Conservation (phyloP, 2,329 filamentous ascomycete genomes). For the Immersiporthe knoxdaviesiana region DNA sequence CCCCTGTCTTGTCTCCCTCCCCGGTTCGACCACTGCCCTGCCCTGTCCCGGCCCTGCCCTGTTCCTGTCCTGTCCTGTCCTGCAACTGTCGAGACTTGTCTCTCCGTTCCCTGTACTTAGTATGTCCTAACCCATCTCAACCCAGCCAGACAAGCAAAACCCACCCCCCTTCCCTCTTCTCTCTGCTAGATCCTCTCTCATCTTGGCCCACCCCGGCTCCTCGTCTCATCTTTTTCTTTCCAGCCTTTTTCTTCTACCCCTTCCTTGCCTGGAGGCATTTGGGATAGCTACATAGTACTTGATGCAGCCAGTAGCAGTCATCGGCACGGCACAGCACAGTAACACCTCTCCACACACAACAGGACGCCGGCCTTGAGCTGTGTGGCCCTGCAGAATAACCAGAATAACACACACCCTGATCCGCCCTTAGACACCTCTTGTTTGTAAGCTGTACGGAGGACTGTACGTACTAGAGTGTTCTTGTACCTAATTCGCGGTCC, state of each 20-base stretch:
- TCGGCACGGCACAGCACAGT: neutral
- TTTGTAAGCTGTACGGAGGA: neutral
- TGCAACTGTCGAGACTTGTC: neutral
- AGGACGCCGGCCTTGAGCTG: neutral
- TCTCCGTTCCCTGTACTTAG: constrained; percentile 5
- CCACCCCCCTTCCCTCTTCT: neutral
- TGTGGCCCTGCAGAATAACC: neutral
- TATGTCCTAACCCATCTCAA: neutral
- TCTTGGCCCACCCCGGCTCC: constrained; percentile 6
- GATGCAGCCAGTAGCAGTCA: neutral
- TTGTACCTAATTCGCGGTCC: constrained; percentile 10
- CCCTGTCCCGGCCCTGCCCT: neutral
- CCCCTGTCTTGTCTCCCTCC: neutral
- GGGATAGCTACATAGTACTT: neutral
- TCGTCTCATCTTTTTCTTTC: neutral
- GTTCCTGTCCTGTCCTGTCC: neutral
- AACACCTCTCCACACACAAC: neutral
- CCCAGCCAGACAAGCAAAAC: neutral
- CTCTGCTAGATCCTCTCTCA: constrained; percentile 5
- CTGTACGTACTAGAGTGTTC: neutral
- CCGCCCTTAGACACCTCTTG: neutral
- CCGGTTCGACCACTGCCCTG: neutral
- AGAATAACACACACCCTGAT: neutral
- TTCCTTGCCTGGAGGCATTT: neutral
- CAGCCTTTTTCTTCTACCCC: neutral